Evolutionary conservation across 140 eudicot genomes (phyloP), one percentile per base, ranked within the genome.

Genomic region (Senecio squalidus): DNA sequence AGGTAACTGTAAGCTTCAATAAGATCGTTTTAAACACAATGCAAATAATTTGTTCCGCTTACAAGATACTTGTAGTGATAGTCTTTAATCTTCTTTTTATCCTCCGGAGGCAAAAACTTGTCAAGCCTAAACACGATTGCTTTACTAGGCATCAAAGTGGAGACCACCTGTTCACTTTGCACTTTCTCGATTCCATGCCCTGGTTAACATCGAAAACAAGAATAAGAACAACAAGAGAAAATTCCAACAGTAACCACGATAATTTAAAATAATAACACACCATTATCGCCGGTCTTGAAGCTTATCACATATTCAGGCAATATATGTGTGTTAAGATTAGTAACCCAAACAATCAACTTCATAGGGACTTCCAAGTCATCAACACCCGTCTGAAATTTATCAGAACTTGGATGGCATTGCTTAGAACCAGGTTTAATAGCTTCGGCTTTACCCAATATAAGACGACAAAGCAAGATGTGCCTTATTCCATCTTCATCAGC

Each of bases 61-160:
- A 44, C 24, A 44, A 17, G 6, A 44, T 3, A 44, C 17, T 10
- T 3, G 24, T 16, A n/a, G 22, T 44, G 71, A 68, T 60, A 48
- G 71, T 71, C 70, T 8, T 36, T 13, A 55, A 84, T 74, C 70
- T 48, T 18, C 22, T 61, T 22, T 18, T 58, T 20, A 6, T 69
- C 46, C 49, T 41, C 55, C 7, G 67, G 45, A 27, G 80, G 80
- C 18, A 84, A 71, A 55, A 70, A 39, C 74, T 74, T 84, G 9
- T 83, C 62, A 20, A 44, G 50, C n/a, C 24, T 23, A 17, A 10
- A 44, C 4, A 6, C 16, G 10, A 44, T 22, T 17, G 22, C 25
- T 44, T 13, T 10, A 44, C 16, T 44, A 5, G 25, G 50, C 50
- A 44, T 44, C 24, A 13, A 13, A 0, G 50, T 4, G 9, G 50